Base-by-base conservation (phyloP, 2,329 filamentous ascomycete genomes). In the Fusarium cyanostomum region DNA sequence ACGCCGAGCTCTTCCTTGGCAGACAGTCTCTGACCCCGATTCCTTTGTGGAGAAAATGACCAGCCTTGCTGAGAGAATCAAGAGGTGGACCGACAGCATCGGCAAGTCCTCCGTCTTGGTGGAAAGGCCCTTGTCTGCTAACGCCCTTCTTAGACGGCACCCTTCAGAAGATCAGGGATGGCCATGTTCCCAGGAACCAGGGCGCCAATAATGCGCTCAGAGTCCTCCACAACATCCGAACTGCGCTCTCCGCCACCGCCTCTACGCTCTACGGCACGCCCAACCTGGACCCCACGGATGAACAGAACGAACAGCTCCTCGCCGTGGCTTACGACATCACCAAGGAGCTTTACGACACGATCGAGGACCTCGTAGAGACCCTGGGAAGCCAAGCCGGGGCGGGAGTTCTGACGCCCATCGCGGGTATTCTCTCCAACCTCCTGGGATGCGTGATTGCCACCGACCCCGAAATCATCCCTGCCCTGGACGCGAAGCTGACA, bases 211-310 rank as follows among this genome's bases (percentile, higher is more conserved):
- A 8, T 3, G 15, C 33, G 5, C 11, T 31, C 3, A 13, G 16
- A 10, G 27, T 16, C n/a, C 38, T 62, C 52, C 10, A 53, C 33
- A 45, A 44, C 13, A 53, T 62, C 6, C 51, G 59, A 10, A 39
- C 28, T 1, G 13, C 34, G 1, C 33, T 62, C 15, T 58, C 33
- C 0, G 8, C 27, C 12, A 31, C 59, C 21, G 37, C 59, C 8
- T 33, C 42, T 1, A 10, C 30, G 7, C 13, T 62, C 3, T n/a
- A 45, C 4, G 34, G 5, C 8, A 44, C 37, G 9, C n/a, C 46
- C 3, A 49, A 35, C 3, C 31, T 41, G 27, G 37, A 37, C 8
- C 27, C 58, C n/a, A 10, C 46, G 0, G 24, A 30, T 6, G 34
- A 34, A 1, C 9, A 62, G 13, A 18, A 37, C 0, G 24, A 33